These are phyloP conservation scores for Zygotorulaspora florentina DNA, from an alignment of 805 yeast species.

Conservation along the genomic window DNA sequence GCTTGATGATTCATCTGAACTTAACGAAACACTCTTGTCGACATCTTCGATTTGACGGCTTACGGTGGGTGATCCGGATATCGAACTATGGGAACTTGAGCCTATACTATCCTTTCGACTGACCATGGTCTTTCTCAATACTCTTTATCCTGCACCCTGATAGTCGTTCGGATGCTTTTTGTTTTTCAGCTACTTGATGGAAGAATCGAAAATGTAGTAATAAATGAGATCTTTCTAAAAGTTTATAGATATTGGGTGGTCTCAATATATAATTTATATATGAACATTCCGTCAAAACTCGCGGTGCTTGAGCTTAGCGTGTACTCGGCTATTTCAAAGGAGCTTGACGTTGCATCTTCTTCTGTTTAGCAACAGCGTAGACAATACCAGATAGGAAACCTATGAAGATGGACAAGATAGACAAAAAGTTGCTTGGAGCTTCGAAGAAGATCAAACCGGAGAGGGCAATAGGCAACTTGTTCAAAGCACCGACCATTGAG, in stretches of 20 bases:
- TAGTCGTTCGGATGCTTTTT: no score
- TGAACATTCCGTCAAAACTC: not conserved
- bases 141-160: no score
- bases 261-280: no score
- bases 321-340: conserved; percentile 1
- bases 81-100: not conserved
- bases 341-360: conserved; percentile 48
- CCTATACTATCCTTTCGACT: not conserved
- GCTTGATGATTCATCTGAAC: not conserved
- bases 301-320: no score
- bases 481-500: conserved; percentile 98
- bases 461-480: conserved; percentile 95
- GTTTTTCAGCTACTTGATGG: no score
- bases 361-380: conserved; percentile 92
- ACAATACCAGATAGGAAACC: conserved; percentile 96
- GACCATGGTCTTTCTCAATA: no score
- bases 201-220: no score
- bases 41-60: not conserved
- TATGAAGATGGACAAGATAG: conserved; percentile 82
- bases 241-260: no score
- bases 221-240: no score
- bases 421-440: conserved; percentile 89
- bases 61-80: not conserved
- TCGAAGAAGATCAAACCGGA: conserved; percentile 93
- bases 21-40: not conserved